phyloP scores from a whole-genome alignment of 1,284 basidiomycete genomes.

The Heterobasidion irregulare region DNA sequence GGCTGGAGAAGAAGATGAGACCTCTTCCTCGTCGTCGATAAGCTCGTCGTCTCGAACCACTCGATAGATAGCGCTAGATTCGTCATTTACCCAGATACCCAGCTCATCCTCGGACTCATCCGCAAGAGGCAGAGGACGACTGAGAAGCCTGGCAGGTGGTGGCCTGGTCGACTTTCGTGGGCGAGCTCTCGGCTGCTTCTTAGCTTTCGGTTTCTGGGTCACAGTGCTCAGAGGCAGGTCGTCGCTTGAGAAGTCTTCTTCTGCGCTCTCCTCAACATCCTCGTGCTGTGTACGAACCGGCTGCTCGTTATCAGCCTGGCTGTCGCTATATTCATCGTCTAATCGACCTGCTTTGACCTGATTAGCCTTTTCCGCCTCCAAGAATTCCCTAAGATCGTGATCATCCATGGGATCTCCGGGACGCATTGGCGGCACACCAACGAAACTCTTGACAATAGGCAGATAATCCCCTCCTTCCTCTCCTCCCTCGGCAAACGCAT shows the following conservation, averaged over 20 bases:
- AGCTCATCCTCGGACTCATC: constrained; percentile 34
- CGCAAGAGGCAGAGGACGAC: background rate
- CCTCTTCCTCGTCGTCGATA: constrained; percentile 20
- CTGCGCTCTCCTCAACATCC: background rate
- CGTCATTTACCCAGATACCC: constrained; percentile 30
- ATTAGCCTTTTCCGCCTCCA: constrained; percentile 49
- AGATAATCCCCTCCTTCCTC: constrained; percentile 22
- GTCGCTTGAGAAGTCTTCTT: background rate
- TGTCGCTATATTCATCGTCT: constrained; percentile 43
- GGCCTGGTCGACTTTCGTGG: background rate
- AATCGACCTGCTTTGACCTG: constrained; percentile 27
- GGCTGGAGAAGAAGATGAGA: constrained; percentile 10
- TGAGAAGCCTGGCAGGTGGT: background rate
- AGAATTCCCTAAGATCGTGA: constrained; percentile 54
- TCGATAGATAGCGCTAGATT: constrained; percentile 23
- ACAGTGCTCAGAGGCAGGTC: too few relatives aligned
- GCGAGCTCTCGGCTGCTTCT: background rate
- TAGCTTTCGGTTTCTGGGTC: background rate
- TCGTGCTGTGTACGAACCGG: background rate
- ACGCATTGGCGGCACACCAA: constrained; percentile 3
- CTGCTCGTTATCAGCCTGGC: background rate
- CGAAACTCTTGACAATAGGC: background rate
- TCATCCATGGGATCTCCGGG: constrained; percentile 36
- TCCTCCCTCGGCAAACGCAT: constrained; percentile 32
- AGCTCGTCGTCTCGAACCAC: constrained; percentile 9